Percentiles rank a stretch among this genome's conserved stretches.
These are phyloP conservation scores for Russula virescens DNA, from an alignment of 768 basidiomycete genomes.

Conservation along the genomic window DNA sequence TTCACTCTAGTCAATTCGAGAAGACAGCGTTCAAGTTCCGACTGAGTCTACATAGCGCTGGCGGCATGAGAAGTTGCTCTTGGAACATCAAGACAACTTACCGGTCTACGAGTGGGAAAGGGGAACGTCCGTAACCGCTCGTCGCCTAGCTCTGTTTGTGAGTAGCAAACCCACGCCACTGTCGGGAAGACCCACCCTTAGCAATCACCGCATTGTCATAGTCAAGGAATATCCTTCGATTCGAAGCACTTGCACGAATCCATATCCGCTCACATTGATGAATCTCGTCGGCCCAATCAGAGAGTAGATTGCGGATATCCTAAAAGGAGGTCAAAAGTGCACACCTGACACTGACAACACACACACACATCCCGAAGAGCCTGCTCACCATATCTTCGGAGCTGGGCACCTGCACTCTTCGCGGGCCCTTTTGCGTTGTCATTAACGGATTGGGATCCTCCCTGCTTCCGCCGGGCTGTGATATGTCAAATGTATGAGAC, in stretches of 20 bases:
- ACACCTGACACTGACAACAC: neutral
- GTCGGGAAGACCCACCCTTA: conserved; percentile 41
- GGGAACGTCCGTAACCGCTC: conserved; percentile 84
- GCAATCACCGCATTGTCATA: conserved; percentile 73
- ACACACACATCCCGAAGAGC: conserved; percentile 75
- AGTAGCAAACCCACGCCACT: neutral
- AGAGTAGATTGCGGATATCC: conserved; percentile 83
- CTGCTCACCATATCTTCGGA: conserved; percentile 94
- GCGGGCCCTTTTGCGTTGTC: conserved; percentile 92
- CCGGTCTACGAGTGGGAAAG: conserved; percentile 93
- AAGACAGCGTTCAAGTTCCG: conserved; percentile 83
- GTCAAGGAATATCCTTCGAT: conserved; percentile 84
- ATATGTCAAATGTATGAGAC: neutral
- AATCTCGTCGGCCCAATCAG: conserved; percentile 86
- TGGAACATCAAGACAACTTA: conserved; percentile 37
- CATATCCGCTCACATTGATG: conserved; percentile 84
- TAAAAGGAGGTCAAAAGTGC: conserved; percentile 30
- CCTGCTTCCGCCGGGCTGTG: conserved; percentile 92
- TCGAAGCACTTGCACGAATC: conserved; percentile 83
- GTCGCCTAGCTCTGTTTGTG: conserved; percentile 41
- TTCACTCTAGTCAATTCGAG: conserved; percentile 82
- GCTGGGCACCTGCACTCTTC: conserved; percentile 87
- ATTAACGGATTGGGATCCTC: conserved; percentile 87
- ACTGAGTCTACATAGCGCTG: conserved; percentile 76
- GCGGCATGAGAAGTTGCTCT: neutral